A percentile compares a stretch with the other conserved stretches of the same genome.
These are phyloP conservation scores for Talaromyces albobiverticillius DNA, from an alignment of 2,329 filamentous ascomycete genomes.

Conservation along the genomic window DNA sequence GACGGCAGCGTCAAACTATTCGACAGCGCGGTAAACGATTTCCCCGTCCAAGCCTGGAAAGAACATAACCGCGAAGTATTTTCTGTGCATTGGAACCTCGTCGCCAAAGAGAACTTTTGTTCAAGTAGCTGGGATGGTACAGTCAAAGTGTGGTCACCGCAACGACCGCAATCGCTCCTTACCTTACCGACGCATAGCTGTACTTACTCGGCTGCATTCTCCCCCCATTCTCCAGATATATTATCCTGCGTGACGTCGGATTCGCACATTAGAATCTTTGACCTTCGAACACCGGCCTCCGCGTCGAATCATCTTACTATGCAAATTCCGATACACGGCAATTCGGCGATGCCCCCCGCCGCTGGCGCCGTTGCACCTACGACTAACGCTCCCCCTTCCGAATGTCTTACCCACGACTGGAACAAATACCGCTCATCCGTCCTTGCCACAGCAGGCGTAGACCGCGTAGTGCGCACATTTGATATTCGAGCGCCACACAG, in stretches of 20 bases:
- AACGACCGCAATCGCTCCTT: constrained; percentile 67
- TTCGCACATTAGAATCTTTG: constrained; percentile 84
- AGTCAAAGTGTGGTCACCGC: constrained; percentile 92
- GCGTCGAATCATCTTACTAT: constrained; percentile 84
- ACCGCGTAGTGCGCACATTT: constrained; percentile 82
- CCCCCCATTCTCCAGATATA: constrained; percentile 79
- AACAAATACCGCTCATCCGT: constrained; percentile 92
- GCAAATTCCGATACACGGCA: constrained; percentile 80
- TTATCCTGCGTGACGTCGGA: constrained; percentile 87
- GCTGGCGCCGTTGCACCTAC: constrained; percentile 34
- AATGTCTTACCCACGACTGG: constrained; percentile 95
- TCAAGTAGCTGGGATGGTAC: constrained; percentile 96
- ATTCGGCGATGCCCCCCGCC: constrained; percentile 50
- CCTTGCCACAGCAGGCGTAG: constrained; percentile 84
- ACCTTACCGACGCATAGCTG: constrained; percentile 91
- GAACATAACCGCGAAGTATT: constrained; percentile 94
- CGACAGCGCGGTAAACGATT: constrained; percentile 75
- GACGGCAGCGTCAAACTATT: constrained; percentile 95
- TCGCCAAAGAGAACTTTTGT: constrained; percentile 85
- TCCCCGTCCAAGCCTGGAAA: constrained; percentile 86
- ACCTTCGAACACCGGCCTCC: constrained; percentile 80
- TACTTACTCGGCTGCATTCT: constrained; percentile 91
- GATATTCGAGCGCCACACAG: constrained; percentile 75
- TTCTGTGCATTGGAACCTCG: constrained; percentile 86
- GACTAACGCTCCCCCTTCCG: constrained; percentile 59